These are phyloP conservation scores for Emmonsiellopsis sp. DNA, from an alignment of 2,329 filamentous ascomycete genomes.

Conservation along the genomic window DNA sequence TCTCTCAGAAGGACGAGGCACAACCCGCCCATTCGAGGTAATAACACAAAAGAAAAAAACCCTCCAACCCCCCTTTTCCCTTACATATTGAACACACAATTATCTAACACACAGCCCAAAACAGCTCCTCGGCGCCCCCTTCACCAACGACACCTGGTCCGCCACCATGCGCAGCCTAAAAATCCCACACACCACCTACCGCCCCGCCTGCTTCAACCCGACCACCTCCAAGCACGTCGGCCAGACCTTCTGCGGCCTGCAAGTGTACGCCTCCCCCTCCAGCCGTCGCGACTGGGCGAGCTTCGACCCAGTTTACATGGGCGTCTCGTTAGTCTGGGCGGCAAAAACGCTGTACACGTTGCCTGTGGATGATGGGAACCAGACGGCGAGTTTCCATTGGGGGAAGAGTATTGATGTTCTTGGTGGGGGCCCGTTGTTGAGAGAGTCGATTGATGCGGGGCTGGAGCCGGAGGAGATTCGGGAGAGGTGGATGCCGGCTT, in stretches of 20 bases:
- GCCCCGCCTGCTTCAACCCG: background rate
- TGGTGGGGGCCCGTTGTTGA: background rate
- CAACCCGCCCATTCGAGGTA: background rate
- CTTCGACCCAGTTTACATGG: background rate
- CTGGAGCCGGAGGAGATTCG: background rate
- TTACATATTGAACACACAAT: background rate
- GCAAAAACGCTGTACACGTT: background rate
- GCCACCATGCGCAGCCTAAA: background rate
- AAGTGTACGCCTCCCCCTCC: background rate
- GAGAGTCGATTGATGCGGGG: conserved; percentile 1
- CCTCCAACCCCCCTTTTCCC: background rate
- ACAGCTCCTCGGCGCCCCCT: background rate
- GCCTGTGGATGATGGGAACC: background rate
- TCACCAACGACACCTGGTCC: background rate
- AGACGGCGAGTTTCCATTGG: conserved; percentile 3
- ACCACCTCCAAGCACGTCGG: background rate
- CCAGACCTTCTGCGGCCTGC: background rate
- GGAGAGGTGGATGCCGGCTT: background rate
- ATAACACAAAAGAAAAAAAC: background rate
- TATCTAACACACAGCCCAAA: background rate
- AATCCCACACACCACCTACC: background rate
- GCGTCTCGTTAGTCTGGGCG: background rate
- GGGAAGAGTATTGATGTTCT: background rate
- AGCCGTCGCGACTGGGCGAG: background rate
- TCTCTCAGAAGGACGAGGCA: background rate